Evolutionary conservation across 257 asterid genomes (phyloP), one percentile per base, ranked within the genome.

Genomic region (Dorcoceras hygrometricum): DNA sequence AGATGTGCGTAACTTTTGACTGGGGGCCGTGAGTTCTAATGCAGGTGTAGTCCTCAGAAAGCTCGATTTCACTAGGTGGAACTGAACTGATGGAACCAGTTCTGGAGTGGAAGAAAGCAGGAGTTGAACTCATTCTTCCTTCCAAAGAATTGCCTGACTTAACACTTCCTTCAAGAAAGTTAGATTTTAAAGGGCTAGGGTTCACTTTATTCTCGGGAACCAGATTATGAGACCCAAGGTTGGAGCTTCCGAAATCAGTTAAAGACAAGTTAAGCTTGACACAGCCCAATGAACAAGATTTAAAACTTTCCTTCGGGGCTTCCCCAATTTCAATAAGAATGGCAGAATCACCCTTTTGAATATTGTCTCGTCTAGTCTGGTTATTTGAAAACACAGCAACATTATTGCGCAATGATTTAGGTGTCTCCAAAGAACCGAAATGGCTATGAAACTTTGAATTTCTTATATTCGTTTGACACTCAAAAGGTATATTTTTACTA

Each of bases 1-100:
- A 90, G 59, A 92, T 89, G 75, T 89, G 98, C 68, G 91, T 87
- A 73, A 90, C 92, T 73, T 89, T 87, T 4, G 98, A 92, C 18
- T 92, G 86, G 3, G 98, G 88, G 50, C 98, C 98, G 69, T 81
- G 96, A 66, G 77, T 82, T 74, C 75, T 86, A 73, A 92, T 96
- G 69, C 97, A 88, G 19, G 98, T 92, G 75, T 92, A 92, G 75
- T 89, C 97, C 84, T 92, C 98, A 57, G 95, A 92, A 71, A 81
- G 95, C 80, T 89, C 94, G 23, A 87, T 89, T 77, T 92, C 97
- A 73, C 87, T 81, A 1, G 87, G 73, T 9, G 92, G 75, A 67
- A 87, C 79, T 43, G 86, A 59, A 67, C 79, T 77, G 60, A 71
- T 55, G 23, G 79, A 73, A 74, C 78, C 63, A 50, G 58, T 70